phyloP scores from a whole-genome alignment of 441 rosid species.

The Dalechampia spathulata region DNA sequence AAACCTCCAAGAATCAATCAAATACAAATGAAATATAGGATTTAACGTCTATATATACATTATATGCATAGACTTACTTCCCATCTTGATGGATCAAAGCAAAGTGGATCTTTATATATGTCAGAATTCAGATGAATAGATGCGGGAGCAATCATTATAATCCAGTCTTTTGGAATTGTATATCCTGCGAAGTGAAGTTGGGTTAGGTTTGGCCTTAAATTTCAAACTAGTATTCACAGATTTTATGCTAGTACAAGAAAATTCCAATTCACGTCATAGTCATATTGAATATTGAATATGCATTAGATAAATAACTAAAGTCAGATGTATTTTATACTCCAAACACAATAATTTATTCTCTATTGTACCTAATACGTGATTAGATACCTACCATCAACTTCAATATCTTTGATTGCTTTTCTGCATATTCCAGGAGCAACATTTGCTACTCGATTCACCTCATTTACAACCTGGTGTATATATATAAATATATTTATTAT shows the following conservation, averaged over 20 bases:
- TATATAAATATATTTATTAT: background rate
- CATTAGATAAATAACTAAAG: background rate
- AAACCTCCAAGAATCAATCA: too few relatives aligned
- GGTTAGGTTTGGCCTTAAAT: background rate
- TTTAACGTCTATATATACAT: too few relatives aligned
- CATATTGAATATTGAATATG: too few relatives aligned
- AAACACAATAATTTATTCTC: too few relatives aligned
- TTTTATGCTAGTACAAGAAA: too few relatives aligned
- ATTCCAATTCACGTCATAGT: too few relatives aligned
- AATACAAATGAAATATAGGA: too few relatives aligned
- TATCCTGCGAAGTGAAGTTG: constrained; percentile 19
- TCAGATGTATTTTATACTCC: too few relatives aligned
- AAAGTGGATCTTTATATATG: constrained; percentile 22
- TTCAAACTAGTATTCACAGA: background rate
- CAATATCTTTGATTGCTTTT: constrained; percentile 13
- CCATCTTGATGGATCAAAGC: constrained; percentile 6
- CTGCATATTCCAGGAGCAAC: constrained; percentile 17
- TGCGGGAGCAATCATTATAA: constrained; percentile 19
- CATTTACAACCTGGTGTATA: constrained; percentile 9
- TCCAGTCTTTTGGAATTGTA: constrained; percentile 37
- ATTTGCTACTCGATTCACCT: constrained; percentile 15
- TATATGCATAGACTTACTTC: background rate
- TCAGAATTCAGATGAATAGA: constrained; percentile 26
- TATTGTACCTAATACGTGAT: too few relatives aligned
- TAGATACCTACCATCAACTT: constrained; percentile 14